These are phyloP conservation scores for Aspergillus sp. DNA, from an alignment of 2,329 filamentous ascomycete genomes.

Conservation along the genomic window DNA sequence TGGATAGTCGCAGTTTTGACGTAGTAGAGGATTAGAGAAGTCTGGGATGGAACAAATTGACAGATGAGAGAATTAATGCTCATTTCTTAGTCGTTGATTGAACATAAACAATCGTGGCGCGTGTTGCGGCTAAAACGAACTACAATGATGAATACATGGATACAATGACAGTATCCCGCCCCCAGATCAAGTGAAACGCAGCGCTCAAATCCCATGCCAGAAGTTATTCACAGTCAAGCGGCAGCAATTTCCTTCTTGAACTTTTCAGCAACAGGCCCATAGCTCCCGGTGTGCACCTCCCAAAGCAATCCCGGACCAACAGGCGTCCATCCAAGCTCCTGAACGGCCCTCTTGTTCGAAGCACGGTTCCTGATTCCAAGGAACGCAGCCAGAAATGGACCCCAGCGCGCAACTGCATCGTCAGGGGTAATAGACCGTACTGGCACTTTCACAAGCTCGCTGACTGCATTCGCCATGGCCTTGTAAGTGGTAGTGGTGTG, in stretches of 20 bases:
- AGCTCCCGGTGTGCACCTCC: constrained; percentile 30
- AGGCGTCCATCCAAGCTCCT: constrained; percentile 37
- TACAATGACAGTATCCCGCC: neutral
- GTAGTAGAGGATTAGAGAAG: no score
- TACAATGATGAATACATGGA: neutral
- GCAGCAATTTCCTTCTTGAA: constrained; percentile 6
- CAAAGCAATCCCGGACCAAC: constrained; percentile 24
- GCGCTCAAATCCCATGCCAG: neutral
- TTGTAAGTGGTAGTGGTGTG: constrained; percentile 32
- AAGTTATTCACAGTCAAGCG: neutral
- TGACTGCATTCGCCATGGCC: constrained; percentile 29
- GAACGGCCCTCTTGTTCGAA: constrained; percentile 38
- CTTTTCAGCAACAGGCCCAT: constrained; percentile 14
- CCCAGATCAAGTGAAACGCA: neutral
- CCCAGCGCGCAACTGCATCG: constrained; percentile 31
- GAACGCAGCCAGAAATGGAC: constrained; percentile 27
- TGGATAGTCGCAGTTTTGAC: no score
- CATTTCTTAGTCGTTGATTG: no score
- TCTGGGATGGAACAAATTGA: no score
- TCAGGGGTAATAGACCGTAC: constrained; percentile 27
- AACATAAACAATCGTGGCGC: no score
- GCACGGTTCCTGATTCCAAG: constrained; percentile 31
- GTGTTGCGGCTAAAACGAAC: neutral
- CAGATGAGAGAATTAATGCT: no score
- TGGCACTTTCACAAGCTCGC: constrained; percentile 34